Evolutionary conservation across 2,329 filamentous ascomycete species (phyloP).

Genomic region (Scytalidium sp.): DNA sequence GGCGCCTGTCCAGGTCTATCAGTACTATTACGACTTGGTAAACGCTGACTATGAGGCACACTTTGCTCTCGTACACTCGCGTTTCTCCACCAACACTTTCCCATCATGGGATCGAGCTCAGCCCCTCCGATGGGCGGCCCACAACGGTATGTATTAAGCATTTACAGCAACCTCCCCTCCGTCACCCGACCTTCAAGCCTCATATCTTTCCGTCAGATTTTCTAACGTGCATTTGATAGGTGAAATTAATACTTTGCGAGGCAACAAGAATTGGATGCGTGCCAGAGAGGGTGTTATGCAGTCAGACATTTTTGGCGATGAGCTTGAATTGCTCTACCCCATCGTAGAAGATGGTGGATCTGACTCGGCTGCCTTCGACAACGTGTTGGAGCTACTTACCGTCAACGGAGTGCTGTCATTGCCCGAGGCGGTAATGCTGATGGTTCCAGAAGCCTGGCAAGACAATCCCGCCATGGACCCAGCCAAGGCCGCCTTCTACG

Average conservation of each 20-base stretch:
- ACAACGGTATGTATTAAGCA: constrained; percentile 66
- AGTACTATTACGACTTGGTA: constrained; percentile 96
- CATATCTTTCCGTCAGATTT: no score
- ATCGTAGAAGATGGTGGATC: constrained; percentile 96
- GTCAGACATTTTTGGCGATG: constrained; percentile 87
- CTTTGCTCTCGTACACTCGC: constrained; percentile 94
- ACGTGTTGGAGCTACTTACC: constrained; percentile 87
- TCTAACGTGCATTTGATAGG: constrained; percentile 34
- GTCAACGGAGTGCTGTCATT: constrained; percentile 96
- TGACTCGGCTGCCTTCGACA: constrained; percentile 95
- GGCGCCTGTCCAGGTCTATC: constrained; percentile 91
- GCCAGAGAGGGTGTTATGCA: constrained; percentile 93
- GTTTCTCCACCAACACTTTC: constrained; percentile 98
- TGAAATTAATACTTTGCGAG: constrained; percentile 95
- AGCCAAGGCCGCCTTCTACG: constrained; percentile 94
- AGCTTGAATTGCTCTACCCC: constrained; percentile 86
- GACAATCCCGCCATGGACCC: constrained; percentile 90
- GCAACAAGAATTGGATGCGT: constrained; percentile 99
- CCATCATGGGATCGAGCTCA: constrained; percentile 98
- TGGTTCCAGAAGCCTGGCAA: constrained; percentile 98
- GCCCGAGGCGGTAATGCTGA: constrained; percentile 95
- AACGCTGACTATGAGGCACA: constrained; percentile 97
- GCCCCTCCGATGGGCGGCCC: constrained; percentile 91
- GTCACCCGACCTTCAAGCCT: no score
- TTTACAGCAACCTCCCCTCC: no score